Base-by-base conservation (phyloP, 352 stramenopile species). In the Phytophthora pini region DNA sequence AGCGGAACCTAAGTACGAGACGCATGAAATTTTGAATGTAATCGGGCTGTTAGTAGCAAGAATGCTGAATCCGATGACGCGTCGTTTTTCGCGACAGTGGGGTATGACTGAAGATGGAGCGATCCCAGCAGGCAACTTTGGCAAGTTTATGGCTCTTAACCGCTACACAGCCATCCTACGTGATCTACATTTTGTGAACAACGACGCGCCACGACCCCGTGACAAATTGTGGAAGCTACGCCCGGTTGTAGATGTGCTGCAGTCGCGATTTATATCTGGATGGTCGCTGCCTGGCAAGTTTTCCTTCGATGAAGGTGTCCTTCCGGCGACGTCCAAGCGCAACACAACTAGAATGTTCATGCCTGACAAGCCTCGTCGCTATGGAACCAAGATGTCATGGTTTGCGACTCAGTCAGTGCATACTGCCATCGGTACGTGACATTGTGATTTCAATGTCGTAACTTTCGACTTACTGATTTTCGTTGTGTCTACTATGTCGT, bases 341-440 rank as follows among this genome's bases (percentile, higher is more conserved):
- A 79, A 82, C 52, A 75, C 59, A 0, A 78, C 66, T 0, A 43
- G 64, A 0, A 74, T 77, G 60, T 79, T 74, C 20, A 76, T 73
- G 50, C 36, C 34, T 10, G 34, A 40, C 34, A 40, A 40, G 3
- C 59, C 59, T 1, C 50, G 56, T 17, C 44, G 60, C 12, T 68
- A 68, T 48, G 52, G 52, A 2, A 58, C 51, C 8, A 68, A 68
- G 36, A n/a, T 68, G 45, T 63, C 29, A 68, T 68, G 60, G 27
- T 20, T 15, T 57, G 60, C 12, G 60, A 68, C 27, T 61, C 60
- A 1, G 5, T 7, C 4, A 41, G 36, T 17, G 60, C 44, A 3
- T 62, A 68, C 41, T 59, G 39, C 15, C 57, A 65, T 13, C 26
- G 26, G 44, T 51, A 51, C 2, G 44, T 20, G 17, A 20, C 17